phyloP scores from a whole-genome alignment of 306 rosid species.

The Sophora flavescens region DNA sequence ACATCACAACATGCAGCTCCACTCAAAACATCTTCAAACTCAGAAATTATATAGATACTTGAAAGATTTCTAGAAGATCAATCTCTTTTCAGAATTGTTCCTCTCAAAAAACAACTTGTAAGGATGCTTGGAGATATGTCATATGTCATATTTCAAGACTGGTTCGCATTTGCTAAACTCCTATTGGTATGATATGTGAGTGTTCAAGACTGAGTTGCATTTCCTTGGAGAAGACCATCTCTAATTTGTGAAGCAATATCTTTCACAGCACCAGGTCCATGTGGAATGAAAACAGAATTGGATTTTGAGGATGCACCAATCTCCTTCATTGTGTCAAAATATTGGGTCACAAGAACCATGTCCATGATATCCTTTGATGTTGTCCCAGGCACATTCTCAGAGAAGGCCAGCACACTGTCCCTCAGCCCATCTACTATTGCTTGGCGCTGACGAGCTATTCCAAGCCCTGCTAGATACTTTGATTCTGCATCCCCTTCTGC shows the following conservation, averaged over 20 bases:
- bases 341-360: slow-evolving; percentile 90
- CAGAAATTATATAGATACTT: no score
- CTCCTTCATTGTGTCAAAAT: slow-evolving; percentile 91
- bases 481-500: slow-evolving; percentile 94
- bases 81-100: no score
- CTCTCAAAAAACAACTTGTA: no score
- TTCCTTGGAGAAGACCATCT: slow-evolving; percentile 82
- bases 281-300: slow-evolving; percentile 80
- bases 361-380: slow-evolving; percentile 88
- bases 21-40: no score
- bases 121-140: no score
- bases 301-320: slow-evolving; percentile 86
- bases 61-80: no score
- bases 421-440: slow-evolving; percentile 87
- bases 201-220: slow-evolving; percentile 17
- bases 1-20: no score
- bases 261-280: slow-evolving; percentile 84
- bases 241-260: slow-evolving; percentile 83
- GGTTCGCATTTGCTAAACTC: background rate
- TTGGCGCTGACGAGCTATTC: slow-evolving; percentile 85
- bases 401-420: slow-evolving; percentile 83
- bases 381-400: slow-evolving; percentile 84
- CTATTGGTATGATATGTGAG: background rate
- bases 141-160: no score
- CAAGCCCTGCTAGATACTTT: slow-evolving; percentile 82